Evolutionary conservation across 1,284 basidiomycete species (phyloP).

Genomic region (Pseudozyma sp.): DNA sequence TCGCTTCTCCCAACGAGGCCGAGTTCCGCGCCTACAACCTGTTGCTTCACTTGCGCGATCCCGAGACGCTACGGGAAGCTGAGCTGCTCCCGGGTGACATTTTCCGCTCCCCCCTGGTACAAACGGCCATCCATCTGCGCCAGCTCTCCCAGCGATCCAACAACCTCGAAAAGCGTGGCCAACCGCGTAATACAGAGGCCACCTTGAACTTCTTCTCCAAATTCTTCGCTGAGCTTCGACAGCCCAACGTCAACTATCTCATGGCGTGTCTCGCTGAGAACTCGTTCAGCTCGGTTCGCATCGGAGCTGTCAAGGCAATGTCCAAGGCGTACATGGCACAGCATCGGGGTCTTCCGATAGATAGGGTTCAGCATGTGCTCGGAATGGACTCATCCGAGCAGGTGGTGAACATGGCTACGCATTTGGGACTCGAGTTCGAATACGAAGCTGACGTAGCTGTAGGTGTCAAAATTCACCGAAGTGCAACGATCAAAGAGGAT

Average conservation of each 20-base stretch:
- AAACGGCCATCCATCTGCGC: constrained; percentile 83
- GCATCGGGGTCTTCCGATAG: constrained; percentile 59
- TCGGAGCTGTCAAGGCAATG: constrained; percentile 72
- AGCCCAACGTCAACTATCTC: constrained; percentile 70
- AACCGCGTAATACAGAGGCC: constrained; percentile 71
- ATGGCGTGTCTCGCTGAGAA: constrained; percentile 73
- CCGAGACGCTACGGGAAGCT: constrained; percentile 77
- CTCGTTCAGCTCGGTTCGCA: constrained; percentile 72
- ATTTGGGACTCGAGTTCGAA: constrained; percentile 68
- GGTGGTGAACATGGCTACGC: constrained; percentile 64
- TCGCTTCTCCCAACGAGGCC: constrained; percentile 82
- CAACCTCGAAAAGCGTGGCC: constrained; percentile 71
- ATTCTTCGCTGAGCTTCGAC: constrained; percentile 71
- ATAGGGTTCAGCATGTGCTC: constrained; percentile 38
- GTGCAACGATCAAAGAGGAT: constrained; percentile 73
- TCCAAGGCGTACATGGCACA: constrained; percentile 70
- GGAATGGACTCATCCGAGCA: constrained; percentile 55
- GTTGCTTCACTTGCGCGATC: constrained; percentile 87
- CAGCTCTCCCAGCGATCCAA: constrained; percentile 83
- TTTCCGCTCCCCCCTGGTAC: constrained; percentile 79
- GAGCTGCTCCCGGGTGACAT: constrained; percentile 82
- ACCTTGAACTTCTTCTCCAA: constrained; percentile 75
- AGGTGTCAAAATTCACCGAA: constrained; percentile 48
- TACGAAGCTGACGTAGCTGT: constrained; percentile 27
- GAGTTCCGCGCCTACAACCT: constrained; percentile 97